These are phyloP conservation scores for Fusarium pilosicola DNA, from an alignment of 2,329 filamentous ascomycete genomes.

Conservation along the genomic window DNA sequence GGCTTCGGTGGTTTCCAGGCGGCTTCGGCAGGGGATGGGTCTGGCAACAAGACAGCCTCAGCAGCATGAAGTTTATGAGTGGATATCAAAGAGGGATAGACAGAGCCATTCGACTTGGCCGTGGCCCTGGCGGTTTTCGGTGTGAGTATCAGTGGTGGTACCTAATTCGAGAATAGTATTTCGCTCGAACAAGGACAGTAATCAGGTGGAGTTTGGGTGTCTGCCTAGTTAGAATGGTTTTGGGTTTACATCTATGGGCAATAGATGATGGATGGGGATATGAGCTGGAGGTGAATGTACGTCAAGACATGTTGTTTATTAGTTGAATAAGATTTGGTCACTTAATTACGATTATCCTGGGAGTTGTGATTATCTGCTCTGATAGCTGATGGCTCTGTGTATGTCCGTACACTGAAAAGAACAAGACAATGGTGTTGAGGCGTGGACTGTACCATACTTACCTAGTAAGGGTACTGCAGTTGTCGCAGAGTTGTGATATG, in stretches of 20 bases:
- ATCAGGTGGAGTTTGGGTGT: conserved; percentile 24
- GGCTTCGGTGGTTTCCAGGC: conserved; percentile 27
- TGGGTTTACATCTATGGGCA: conserved; percentile 19
- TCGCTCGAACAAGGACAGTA: conserved; percentile 55
- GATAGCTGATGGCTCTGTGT: background rate
- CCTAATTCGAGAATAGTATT: conserved; percentile 59
- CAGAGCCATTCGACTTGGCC: conserved; percentile 55
- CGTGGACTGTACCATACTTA: background rate
- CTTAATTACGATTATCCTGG: background rate
- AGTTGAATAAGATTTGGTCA: conserved; percentile 26
- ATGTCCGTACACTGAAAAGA: background rate
- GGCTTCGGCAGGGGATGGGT: conserved; percentile 20
- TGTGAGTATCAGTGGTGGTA: conserved; percentile 58
- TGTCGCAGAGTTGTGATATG: background rate
- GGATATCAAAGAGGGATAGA: conserved; percentile 42
- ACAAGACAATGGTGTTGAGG: background rate
- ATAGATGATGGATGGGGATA: conserved; percentile 13
- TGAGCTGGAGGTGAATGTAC: conserved; percentile 14
- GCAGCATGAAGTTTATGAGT: conserved; percentile 24
- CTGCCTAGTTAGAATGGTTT: conserved; percentile 26
- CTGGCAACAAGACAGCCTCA: conserved; percentile 23
- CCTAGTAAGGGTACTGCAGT: background rate
- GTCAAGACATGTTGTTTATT: conserved; percentile 27
- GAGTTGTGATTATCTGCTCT: background rate
- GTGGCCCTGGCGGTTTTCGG: conserved; percentile 61